A percentile compares a stretch with the other conserved stretches of the same genome.
These are phyloP conservation scores for Pichia sp. DNA, from an alignment of 1,139 yeast species.

Conservation along the genomic window DNA sequence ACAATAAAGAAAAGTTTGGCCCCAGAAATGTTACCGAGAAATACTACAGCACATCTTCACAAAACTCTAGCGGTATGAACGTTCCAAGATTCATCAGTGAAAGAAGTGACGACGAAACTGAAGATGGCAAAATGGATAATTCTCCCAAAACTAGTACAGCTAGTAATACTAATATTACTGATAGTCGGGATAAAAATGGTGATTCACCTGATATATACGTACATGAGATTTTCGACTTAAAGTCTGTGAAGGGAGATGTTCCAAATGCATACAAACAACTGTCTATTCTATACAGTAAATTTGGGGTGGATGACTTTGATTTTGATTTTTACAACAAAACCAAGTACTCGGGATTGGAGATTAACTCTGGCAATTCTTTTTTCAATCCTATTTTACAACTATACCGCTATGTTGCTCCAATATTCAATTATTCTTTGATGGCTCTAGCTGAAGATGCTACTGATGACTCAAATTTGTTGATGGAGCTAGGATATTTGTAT, in stretches of 20 bases:
- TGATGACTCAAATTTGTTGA: constrained; percentile 54
- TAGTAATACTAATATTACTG: background rate
- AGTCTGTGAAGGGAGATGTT: constrained; percentile 34
- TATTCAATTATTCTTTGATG: constrained; percentile 61
- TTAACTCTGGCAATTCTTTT: constrained; percentile 78
- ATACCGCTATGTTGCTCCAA: constrained; percentile 70
- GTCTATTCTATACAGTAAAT: constrained; percentile 78
- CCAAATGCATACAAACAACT: constrained; percentile 76
- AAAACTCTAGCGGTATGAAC: constrained; percentile 26
- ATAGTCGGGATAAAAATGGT: background rate
- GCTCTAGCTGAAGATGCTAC: constrained; percentile 58
- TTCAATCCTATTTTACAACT: constrained; percentile 77
- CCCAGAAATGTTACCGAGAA: constrained; percentile 45
- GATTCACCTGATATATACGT: background rate
- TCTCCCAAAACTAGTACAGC: background rate
- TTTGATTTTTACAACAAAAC: constrained; percentile 80
- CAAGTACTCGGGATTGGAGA: constrained; percentile 77
- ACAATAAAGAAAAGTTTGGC: constrained; percentile 55
- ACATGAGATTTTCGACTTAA: constrained; percentile 21
- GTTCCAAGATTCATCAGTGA: constrained; percentile 76
- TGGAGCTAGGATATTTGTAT: constrained; percentile 82
- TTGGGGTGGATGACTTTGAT: constrained; percentile 94
- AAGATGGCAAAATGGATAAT: constrained; percentile 15
- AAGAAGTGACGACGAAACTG: constrained; percentile 36
- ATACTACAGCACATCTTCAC: constrained; percentile 38